These are phyloP conservation scores for Davidsoniella eucalypti DNA, from an alignment of 2,329 filamentous ascomycete genomes.

Conservation along the genomic window DNA sequence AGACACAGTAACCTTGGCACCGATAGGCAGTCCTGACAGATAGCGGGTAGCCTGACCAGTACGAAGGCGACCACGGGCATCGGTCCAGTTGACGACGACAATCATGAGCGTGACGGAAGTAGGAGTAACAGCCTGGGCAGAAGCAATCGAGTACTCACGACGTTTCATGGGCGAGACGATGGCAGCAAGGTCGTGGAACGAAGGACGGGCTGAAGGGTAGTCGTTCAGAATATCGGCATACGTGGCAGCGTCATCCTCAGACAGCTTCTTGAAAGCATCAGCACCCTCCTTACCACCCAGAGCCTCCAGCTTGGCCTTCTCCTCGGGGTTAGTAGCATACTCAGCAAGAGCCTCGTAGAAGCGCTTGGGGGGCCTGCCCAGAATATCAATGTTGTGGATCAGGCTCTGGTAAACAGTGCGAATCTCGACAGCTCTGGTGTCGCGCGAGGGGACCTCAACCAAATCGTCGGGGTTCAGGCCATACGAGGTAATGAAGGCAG, in stretches of 20 bases:
- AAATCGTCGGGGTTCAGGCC: slow-evolving; percentile 67
- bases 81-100: slow-evolving; percentile 91
- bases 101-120: slow-evolving; percentile 88
- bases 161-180: slow-evolving; percentile 89
- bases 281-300: slow-evolving; percentile 67
- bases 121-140: slow-evolving; percentile 85
- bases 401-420: slow-evolving; percentile 88
- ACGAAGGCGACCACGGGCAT: slow-evolving; percentile 70
- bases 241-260: slow-evolving; percentile 80
- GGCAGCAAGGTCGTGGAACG: slow-evolving; percentile 73
- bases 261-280: slow-evolving; percentile 78
- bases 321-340: slow-evolving; percentile 65
- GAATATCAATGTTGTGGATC: slow-evolving; percentile 86
- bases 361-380: slow-evolving; percentile 88
- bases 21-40: slow-evolving; percentile 58
- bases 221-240: slow-evolving; percentile 83
- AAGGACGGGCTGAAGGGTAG: slow-evolving; percentile 75
- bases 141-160: slow-evolving; percentile 97
- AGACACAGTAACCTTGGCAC: slow-evolving; percentile 69
- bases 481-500: slow-evolving; percentile 80
- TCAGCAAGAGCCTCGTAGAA: slow-evolving; percentile 91
- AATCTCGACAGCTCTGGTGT: slow-evolving; percentile 60
- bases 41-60: slow-evolving; percentile 89
- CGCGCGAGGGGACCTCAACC: slow-evolving; percentile 80
- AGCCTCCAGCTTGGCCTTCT: slow-evolving; percentile 63